phyloP scores from a whole-genome alignment of 306 rosid genomes.

The Lotus japonicus region DNA sequence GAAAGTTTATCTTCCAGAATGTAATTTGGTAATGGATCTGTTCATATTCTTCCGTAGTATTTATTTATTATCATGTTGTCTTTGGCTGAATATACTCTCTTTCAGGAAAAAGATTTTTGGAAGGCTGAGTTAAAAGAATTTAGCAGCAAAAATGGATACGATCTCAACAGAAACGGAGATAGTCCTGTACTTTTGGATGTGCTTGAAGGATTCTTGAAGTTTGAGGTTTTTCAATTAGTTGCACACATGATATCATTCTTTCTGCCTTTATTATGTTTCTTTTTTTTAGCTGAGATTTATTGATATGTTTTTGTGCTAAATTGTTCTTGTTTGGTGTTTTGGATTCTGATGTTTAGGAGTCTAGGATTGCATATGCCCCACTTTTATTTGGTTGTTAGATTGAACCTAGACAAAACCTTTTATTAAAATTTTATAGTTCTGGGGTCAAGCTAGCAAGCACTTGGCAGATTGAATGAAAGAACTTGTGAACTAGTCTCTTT shows the following conservation, averaged over 20 bases:
- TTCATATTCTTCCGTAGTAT: not conserved
- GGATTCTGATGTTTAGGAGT: not conserved
- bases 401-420: not conserved
- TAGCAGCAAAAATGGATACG: constrained; percentile 89
- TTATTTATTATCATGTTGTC: not conserved
- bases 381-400: not conserved
- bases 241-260: not conserved
- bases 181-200: constrained; percentile 96
- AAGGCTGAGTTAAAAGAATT: constrained; percentile 90
- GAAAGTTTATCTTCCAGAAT: constrained; percentile 93
- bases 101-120: constrained; percentile 93
- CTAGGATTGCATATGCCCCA: not conserved
- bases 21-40: constrained; percentile 74
- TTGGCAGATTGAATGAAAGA: not conserved
- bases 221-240: constrained; percentile 63
- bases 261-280: not conserved
- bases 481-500: not conserved
- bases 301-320: not conserved
- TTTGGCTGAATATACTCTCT: constrained; percentile 2
- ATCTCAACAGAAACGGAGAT: constrained; percentile 88
- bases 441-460: not conserved
- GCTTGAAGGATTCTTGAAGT: constrained; percentile 96
- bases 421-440: not conserved
- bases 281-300: not conserved
- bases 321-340: not conserved